Percentiles rank a stretch among this genome's conserved stretches.
phyloP scores from a whole-genome alignment of 495 filamentous ascomycete genomes.

The Penicillium paradoxum region DNA sequence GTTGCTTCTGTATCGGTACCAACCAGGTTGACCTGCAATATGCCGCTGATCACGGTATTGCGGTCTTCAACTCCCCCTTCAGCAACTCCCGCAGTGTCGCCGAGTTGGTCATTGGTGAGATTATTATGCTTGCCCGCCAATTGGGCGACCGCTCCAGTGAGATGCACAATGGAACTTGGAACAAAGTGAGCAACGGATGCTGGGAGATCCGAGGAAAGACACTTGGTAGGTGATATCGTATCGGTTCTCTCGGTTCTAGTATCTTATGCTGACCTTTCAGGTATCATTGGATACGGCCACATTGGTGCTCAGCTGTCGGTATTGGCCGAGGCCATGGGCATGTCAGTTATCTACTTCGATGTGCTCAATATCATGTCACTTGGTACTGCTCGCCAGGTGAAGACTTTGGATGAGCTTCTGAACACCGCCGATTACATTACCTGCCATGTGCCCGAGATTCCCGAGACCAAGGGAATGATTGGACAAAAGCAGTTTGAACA shows the following conservation, averaged over 20 bases:
- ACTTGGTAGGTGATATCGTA: conserved; percentile 53
- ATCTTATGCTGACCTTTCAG: conserved; percentile 27
- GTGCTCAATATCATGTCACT: conserved; percentile 88
- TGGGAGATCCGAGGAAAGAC: conserved; percentile 99
- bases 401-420: conserved; percentile 72
- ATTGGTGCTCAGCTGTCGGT: conserved; percentile 97
- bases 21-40: conserved; percentile 95
- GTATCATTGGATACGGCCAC: conserved; percentile 96
- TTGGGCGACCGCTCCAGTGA: conserved; percentile 90
- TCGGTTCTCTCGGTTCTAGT: not conserved
- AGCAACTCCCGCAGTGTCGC: conserved; percentile 96
- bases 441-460: conserved; percentile 87
- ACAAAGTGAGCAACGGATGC: conserved; percentile 93
- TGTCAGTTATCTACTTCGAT: conserved; percentile 96
- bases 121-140: conserved; percentile 87
- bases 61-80: conserved; percentile 98
- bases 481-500: conserved; percentile 65
- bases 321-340: conserved; percentile 93
- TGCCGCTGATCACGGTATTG: conserved; percentile 86
- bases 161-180: conserved; percentile 93
- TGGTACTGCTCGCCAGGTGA: conserved; percentile 78
- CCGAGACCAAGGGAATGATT: conserved; percentile 91
- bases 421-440: conserved; percentile 81
- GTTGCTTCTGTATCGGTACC: conserved; percentile 98
- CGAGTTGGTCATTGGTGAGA: conserved; percentile 90